phyloP scores from a whole-genome alignment of 2,329 filamentous ascomycete species.

The Aspergillus pseudoterreus region DNA sequence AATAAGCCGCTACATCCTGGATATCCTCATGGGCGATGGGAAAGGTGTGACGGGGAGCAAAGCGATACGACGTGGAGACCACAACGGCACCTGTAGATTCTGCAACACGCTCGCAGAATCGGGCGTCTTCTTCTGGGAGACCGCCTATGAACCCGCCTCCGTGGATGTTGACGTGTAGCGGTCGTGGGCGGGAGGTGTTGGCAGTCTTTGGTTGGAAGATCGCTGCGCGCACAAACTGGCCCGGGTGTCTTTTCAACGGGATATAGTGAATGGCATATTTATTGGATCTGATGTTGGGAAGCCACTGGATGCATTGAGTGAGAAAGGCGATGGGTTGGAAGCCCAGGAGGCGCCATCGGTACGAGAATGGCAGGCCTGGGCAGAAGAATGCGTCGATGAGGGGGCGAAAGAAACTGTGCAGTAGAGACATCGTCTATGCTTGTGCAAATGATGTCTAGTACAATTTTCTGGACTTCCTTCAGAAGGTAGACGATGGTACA shows the following conservation, averaged over 20 bases:
- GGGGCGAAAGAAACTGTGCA: constrained; percentile 3
- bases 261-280: constrained; percentile 5
- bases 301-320: constrained; percentile 33
- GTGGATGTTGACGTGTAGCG: constrained; percentile 14
- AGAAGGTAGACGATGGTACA: not conserved
- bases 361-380: constrained; percentile 32
- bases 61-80: constrained; percentile 38
- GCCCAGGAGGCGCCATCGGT: constrained; percentile 44
- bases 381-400: constrained; percentile 33
- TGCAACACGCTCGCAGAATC: constrained; percentile 25
- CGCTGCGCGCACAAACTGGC: constrained; percentile 6
- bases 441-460: too few species aligned
- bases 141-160: constrained; percentile 12
- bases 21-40: constrained; percentile 43
- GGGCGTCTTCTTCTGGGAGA: constrained; percentile 11
- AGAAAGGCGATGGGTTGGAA: constrained; percentile 43
- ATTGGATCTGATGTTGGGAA: constrained; percentile 11
- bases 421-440: not conserved
- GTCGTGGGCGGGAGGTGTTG: not conserved
- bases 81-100: constrained; percentile 41
- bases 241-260: constrained; percentile 6
- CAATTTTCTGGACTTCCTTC: too few species aligned
- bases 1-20: constrained; percentile 41
- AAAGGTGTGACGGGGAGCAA: constrained; percentile 40
- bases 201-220: constrained; percentile 1